phyloP scores from a whole-genome alignment of 2,329 filamentous ascomycete species.

The Pezicula radicicola region DNA sequence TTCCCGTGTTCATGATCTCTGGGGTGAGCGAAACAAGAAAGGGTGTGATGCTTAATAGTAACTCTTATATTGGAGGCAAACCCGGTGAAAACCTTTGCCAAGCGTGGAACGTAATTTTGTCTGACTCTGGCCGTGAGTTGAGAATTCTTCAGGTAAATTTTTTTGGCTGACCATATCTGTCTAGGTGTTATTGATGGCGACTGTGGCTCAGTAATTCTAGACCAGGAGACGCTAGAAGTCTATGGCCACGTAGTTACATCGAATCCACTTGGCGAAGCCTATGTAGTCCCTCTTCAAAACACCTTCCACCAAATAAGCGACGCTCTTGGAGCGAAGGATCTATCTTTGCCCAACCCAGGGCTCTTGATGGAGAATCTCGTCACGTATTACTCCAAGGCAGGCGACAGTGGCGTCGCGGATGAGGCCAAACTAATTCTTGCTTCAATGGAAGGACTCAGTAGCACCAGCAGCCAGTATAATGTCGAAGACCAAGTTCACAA shows the following conservation, averaged over 20 bases:
- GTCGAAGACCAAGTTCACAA: neutral
- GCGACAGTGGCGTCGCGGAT: neutral
- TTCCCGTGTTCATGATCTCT: too few relatives aligned
- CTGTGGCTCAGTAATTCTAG: slow-evolving; percentile 8
- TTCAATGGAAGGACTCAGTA: neutral
- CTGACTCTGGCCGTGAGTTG: too few relatives aligned
- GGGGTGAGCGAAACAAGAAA: too few relatives aligned
- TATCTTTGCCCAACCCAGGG: slow-evolving; percentile 1
- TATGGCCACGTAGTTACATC: slow-evolving; percentile 13
- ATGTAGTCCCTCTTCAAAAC: slow-evolving; percentile 7
- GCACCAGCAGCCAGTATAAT: neutral
- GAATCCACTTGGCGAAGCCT: slow-evolving; percentile 9
- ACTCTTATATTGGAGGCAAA: too few relatives aligned
- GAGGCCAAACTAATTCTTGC: neutral
- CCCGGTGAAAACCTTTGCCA: too few relatives aligned
- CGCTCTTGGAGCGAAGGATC: neutral
- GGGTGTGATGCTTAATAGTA: too few relatives aligned
- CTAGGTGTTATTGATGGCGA: slow-evolving; percentile 7
- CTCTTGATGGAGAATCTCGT: neutral
- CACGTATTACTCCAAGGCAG: neutral
- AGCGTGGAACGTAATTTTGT: too few relatives aligned
- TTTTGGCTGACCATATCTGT: neutral
- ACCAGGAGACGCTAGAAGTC: slow-evolving; percentile 5
- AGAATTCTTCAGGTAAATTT: too few relatives aligned
- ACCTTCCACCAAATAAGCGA: neutral